phyloP scores from a whole-genome alignment of 148 eudicot species.

The Spergularia bocconei region DNA sequence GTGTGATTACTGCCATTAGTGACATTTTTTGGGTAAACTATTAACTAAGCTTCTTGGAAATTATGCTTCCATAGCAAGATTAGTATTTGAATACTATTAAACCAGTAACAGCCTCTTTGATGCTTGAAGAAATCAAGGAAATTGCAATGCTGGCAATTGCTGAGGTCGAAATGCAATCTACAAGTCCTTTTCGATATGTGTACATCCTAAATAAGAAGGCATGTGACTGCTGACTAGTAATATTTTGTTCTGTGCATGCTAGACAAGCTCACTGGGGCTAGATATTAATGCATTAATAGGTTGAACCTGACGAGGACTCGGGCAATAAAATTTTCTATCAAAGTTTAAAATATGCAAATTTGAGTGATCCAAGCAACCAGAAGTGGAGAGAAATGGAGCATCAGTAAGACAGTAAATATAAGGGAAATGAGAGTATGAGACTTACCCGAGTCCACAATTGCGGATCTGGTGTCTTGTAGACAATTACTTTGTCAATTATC shows the following conservation, averaged over 20 bases:
- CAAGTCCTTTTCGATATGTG: constrained; percentile 12
- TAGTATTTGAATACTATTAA: background rate
- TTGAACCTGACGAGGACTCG: background rate
- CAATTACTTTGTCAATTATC: constrained; percentile 42
- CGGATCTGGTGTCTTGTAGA: constrained; percentile 70
- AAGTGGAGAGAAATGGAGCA: background rate
- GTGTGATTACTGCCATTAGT: background rate
- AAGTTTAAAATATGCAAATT: background rate
- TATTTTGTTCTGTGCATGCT: background rate
- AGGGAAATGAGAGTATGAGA: constrained; percentile 25
- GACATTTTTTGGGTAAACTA: background rate
- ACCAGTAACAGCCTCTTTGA: background rate
- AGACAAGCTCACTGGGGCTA: background rate
- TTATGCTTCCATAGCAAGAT: background rate
- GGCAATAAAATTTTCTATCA: background rate
- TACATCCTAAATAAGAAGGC: constrained; percentile 14
- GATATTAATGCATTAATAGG: constrained; percentile 11
- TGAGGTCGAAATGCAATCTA: background rate
- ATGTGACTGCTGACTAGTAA: constrained; percentile 19
- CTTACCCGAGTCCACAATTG: constrained; percentile 85
- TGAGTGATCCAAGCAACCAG: background rate
- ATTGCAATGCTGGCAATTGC: constrained; percentile 11
- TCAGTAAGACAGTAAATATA: background rate
- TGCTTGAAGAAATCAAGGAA: constrained; percentile 7
- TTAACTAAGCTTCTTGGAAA: background rate